Percentiles rank a stretch among this genome's conserved stretches.
These are phyloP conservation scores for Yamadazyma kanchanaburiensis DNA, from an alignment of 1,139 yeast genomes.

Conservation along the genomic window DNA sequence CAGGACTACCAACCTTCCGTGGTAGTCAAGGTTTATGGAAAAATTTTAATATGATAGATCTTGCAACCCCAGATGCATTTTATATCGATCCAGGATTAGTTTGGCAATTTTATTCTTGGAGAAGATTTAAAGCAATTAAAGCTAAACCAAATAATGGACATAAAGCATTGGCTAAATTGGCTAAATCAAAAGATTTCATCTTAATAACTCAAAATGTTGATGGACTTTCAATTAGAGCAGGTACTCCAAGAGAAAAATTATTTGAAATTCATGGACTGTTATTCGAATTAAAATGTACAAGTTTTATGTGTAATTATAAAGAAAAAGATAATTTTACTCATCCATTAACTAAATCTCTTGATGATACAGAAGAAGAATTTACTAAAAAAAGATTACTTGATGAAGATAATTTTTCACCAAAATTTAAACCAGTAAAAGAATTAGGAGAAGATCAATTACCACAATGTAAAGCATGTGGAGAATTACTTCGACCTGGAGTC, in stretches of 20 bases:
- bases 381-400: constrained; percentile 30
- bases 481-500: constrained; percentile 75
- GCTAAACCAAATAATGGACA: constrained; percentile 79
- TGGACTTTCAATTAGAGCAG: constrained; percentile 65
- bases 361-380: constrained; percentile 33
- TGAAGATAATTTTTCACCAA: constrained; percentile 21
- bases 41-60: constrained; percentile 72
- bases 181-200: constrained; percentile 21
- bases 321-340: constrained; percentile 51
- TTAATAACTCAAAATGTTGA: constrained; percentile 84
- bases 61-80: constrained; percentile 91
- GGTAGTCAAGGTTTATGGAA: constrained; percentile 78
- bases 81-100: constrained; percentile 78
- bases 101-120: constrained; percentile 81
- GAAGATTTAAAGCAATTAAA: constrained; percentile 60
- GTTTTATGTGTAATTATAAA: constrained; percentile 63
- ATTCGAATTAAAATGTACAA: constrained; percentile 71
- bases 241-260: constrained; percentile 49
- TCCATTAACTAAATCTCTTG: constrained; percentile 63
- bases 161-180: constrained; percentile 56
- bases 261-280: constrained; percentile 78
- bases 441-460: constrained; percentile 60
- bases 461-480: constrained; percentile 66
- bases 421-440: constrained; percentile 43
- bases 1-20: constrained; percentile 74